phyloP scores from a whole-genome alignment of 768 basidiomycete species.

The Lactarius deliciosus region DNA sequence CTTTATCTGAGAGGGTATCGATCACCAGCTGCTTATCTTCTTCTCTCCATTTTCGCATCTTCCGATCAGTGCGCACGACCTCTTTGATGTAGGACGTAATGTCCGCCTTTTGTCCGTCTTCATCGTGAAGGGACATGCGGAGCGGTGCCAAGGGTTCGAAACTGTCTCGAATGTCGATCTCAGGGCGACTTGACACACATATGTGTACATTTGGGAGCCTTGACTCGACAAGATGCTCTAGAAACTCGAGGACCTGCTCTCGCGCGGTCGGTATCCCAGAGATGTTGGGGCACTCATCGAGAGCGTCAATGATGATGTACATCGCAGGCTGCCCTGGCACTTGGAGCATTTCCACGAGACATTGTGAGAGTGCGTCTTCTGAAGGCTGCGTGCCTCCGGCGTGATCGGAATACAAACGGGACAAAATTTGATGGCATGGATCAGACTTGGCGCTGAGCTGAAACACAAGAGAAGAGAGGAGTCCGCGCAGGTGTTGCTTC shows the following conservation, averaged over 20 bases:
- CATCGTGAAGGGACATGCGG: conserved; percentile 1
- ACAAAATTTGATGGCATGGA: neutral
- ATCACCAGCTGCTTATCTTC: conserved; percentile 3
- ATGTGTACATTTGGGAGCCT: neutral
- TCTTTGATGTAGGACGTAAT: neutral
- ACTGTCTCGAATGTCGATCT: conserved; percentile 4
- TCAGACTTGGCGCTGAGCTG: conserved; percentile 9
- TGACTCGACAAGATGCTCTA: neutral
- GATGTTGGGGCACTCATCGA: conserved; percentile 9
- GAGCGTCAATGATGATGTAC: neutral
- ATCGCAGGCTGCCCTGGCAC: neutral
- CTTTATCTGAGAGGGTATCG: neutral
- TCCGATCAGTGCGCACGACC: neutral
- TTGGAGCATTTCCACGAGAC: conserved; percentile 6
- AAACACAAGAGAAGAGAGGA: conserved; percentile 7
- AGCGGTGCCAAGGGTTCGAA: neutral
- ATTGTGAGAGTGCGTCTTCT: neutral
- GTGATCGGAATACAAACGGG: conserved; percentile 2
- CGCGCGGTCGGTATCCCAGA: neutral
- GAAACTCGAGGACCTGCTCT: neutral
- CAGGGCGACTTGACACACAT: conserved; percentile 8
- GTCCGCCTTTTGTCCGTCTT: conserved; percentile 3
- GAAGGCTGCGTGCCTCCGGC: neutral
- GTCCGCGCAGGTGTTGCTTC: neutral
- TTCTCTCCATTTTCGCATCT: conserved; percentile 2